phyloP scores from a whole-genome alignment of 495 filamentous ascomycete species.

The Cudoniella acicularis region DNA sequence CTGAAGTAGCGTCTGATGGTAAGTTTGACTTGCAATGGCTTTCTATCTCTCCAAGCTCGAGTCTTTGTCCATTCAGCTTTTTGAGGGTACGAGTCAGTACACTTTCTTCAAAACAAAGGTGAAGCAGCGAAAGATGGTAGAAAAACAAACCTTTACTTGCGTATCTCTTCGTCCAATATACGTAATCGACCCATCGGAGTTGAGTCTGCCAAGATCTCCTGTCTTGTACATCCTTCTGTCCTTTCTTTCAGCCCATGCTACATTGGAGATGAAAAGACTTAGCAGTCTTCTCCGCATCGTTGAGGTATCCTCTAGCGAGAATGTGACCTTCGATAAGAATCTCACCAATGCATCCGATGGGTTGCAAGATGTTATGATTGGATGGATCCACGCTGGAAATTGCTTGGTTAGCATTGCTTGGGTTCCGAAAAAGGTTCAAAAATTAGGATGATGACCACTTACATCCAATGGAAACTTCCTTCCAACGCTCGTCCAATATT shows the following conservation, averaged over 20 bases:
- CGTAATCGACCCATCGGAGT: not conserved
- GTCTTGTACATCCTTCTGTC: not conserved
- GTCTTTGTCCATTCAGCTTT: constrained; percentile 27
- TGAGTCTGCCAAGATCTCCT: not conserved
- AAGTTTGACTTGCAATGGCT: constrained; percentile 55
- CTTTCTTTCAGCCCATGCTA: not conserved
- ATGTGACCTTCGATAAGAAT: constrained; percentile 55
- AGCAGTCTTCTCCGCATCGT: not conserved
- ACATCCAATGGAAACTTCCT: too few species aligned
- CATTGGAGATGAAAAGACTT: not conserved
- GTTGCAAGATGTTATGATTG: constrained; percentile 45
- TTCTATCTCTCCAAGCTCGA: constrained; percentile 28
- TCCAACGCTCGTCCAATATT: too few species aligned
- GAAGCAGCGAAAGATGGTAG: too few species aligned
- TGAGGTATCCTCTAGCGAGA: constrained; percentile 46
- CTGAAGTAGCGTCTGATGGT: too few species aligned
- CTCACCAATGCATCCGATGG: constrained; percentile 57
- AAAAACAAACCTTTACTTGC: not conserved
- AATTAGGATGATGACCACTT: too few species aligned
- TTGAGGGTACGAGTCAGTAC: too few species aligned
- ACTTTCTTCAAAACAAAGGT: too few species aligned
- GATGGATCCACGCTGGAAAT: too few species aligned
- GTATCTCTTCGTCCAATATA: not conserved
- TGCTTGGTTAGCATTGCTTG: too few species aligned
- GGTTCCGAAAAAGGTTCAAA: too few species aligned